Base-by-base conservation (phyloP, 495 filamentous ascomycete genomes). In the Daldinia decipiens region DNA sequence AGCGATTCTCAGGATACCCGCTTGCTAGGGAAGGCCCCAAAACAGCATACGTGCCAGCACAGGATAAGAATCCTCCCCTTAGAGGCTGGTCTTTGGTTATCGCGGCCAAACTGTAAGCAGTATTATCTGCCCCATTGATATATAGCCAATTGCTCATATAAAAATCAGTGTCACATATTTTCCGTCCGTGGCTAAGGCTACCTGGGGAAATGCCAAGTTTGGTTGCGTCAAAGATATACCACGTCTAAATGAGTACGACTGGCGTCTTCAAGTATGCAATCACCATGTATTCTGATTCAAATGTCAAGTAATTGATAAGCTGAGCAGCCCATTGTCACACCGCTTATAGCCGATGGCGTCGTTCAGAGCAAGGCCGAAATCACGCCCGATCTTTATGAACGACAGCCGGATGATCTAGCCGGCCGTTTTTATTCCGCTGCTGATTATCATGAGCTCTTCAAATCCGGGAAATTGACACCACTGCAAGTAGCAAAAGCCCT, bases 171-270 rank as follows among this genome's bases (percentile, higher is more conserved):
- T 80, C 19, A 47, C 69, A 6, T 66, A 65, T 40, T 55, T 68
- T 11, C 45, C 62, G 11, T 74, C 70, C 8, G 4, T 82, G 5
- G 77, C 78, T 17, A 75, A 76, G 26, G 69, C 70, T 4, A 62
- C 82, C 21, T 97, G 91, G 91, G 79, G 72, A 51, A 95, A 93
- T 80, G 92, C 92, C 29, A 89, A 90, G 21, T 93, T 98, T 68
- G 83, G 79, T 43, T 73, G 79, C 27, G 83, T 93, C 31, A 87
- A 86, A 56, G 74, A 87, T 34, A 81, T 91, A 7, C 77, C 80
- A 4, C 82, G 85, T 24, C 83, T 97, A 13, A 80, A 88, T 6
- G 67, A 82, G 21, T 89, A 90, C 71, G 74, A 84, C 13, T 73
- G 70, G 70, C 62, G 45, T 36, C 67, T 74, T 50, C 66, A 71